These are phyloP conservation scores for Pyrenophora teres DNA, from an alignment of 2,329 filamentous ascomycete genomes.

Conservation along the genomic window DNA sequence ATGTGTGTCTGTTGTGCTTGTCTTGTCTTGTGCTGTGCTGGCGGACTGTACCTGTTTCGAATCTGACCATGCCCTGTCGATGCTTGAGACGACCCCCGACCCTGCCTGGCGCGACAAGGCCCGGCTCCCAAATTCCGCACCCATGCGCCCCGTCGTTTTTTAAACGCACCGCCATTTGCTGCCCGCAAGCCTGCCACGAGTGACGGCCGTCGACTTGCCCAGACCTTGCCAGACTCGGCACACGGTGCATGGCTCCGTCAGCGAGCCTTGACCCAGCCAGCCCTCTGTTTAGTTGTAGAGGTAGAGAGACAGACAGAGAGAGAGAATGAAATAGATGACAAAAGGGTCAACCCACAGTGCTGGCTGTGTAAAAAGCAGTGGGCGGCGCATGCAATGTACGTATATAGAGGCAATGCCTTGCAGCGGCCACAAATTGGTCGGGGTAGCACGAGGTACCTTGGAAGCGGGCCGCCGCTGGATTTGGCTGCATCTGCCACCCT, in stretches of 20 bases:
- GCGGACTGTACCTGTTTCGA: neutral
- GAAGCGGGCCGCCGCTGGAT: constrained; percentile 37
- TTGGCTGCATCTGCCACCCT: constrained; percentile 35
- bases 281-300: constrained; percentile 5
- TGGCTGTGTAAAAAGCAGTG: constrained; percentile 19
- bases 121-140: constrained; percentile 39
- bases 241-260: constrained; percentile 20
- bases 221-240: constrained; percentile 35
- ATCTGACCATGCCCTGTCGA: no score
- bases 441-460: constrained; percentile 42
- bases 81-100: constrained; percentile 6
- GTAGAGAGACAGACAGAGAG: neutral
- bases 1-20: no score
- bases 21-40: no score
- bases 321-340: no score
- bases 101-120: constrained; percentile 22
- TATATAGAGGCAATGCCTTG: constrained; percentile 36
- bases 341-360: no score
- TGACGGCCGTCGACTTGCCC: constrained; percentile 27
- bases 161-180: constrained; percentile 42
- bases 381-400: constrained; percentile 13
- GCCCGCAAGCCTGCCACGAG: constrained; percentile 33
- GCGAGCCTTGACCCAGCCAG: constrained; percentile 25
- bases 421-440: constrained; percentile 30
- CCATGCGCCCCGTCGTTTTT: constrained; percentile 27